These are phyloP conservation scores for Acer campestre DNA, from an alignment of 345 rosid genomes.

Conservation along the genomic window DNA sequence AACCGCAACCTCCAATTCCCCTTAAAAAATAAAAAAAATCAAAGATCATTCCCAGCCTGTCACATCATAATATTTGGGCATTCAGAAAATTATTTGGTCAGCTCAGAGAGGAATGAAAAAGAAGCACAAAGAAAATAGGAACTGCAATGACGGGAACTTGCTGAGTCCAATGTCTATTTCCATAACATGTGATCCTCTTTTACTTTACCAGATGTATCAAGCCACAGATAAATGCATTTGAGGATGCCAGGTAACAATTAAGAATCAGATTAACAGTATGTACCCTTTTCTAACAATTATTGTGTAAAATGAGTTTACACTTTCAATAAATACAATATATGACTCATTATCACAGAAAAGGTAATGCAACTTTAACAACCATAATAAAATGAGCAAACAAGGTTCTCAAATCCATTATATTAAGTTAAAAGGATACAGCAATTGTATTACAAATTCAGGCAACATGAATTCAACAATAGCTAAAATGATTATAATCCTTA, in stretches of 20 bases:
- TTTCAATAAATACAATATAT: neutral
- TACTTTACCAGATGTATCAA: neutral
- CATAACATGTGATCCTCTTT: neutral
- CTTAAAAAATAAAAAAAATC: slow-evolving; percentile 46
- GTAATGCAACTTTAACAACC: neutral
- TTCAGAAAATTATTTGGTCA: neutral
- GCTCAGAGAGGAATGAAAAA: neutral
- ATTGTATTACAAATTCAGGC: neutral
- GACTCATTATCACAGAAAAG: neutral
- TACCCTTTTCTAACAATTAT: neutral
- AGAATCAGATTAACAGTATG: neutral
- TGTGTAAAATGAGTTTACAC: neutral
- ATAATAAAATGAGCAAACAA: neutral
- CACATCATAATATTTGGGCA: neutral
- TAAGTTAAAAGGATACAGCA: neutral
- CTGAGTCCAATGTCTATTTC: neutral
- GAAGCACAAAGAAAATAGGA: neutral
- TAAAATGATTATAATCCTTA: neutral
- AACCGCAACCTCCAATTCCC: slow-evolving; percentile 67
- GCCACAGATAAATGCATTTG: neutral
- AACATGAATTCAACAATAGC: neutral
- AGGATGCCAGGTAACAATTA: neutral
- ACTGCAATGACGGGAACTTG: neutral
- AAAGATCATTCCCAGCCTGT: slow-evolving; percentile 20
- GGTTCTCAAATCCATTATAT: neutral